phyloP scores from a whole-genome alignment of 305 asterid species.

The Euphrasia arctica region DNA sequence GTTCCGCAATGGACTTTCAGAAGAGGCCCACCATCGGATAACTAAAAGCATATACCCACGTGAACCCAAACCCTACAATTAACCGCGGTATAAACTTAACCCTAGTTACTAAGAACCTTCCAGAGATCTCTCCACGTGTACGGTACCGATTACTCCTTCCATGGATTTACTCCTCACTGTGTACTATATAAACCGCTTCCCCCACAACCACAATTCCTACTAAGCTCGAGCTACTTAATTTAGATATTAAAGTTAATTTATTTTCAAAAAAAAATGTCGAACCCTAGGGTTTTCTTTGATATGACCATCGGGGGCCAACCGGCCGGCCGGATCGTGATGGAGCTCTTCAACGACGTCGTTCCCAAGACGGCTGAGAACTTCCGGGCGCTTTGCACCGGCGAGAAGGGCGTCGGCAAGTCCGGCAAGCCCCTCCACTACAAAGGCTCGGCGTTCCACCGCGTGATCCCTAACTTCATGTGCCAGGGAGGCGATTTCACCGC shows the following conservation, averaged over 20 bases:
- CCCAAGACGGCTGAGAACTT: slow-evolving; percentile 68
- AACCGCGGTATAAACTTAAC: slow-evolving; percentile 30
- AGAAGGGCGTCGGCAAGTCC: slow-evolving; percentile 48
- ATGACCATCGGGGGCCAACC: slow-evolving; percentile 59
- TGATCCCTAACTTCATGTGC: slow-evolving; percentile 71
- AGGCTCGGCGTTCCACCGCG: slow-evolving; percentile 63
- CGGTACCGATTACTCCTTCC: slow-evolving; percentile 27
- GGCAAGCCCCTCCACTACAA: slow-evolving; percentile 77
- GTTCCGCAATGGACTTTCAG: background rate
- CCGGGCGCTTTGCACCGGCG: slow-evolving; percentile 73
- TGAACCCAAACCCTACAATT: slow-evolving; percentile 24
- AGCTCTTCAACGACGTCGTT: slow-evolving; percentile 49
- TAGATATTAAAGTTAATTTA: background rate
- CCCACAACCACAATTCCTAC: slow-evolving; percentile 19
- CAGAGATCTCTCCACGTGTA: slow-evolving; percentile 35
- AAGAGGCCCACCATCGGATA: slow-evolving; percentile 20
- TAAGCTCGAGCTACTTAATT: slow-evolving; percentile 4
- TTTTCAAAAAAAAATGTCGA: slow-evolving; percentile 27
- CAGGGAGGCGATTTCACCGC: slow-evolving; percentile 76
- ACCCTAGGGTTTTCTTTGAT: slow-evolving; percentile 68
- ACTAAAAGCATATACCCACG: slow-evolving; percentile 31
- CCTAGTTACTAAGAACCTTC: slow-evolving; percentile 11
- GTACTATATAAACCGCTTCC: slow-evolving; percentile 35
- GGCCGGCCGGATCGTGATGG: slow-evolving; percentile 56
- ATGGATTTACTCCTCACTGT: slow-evolving; percentile 23